Base-by-base conservation (phyloP, 169 alveolate species). In the Perkinsus marinus region DNA sequence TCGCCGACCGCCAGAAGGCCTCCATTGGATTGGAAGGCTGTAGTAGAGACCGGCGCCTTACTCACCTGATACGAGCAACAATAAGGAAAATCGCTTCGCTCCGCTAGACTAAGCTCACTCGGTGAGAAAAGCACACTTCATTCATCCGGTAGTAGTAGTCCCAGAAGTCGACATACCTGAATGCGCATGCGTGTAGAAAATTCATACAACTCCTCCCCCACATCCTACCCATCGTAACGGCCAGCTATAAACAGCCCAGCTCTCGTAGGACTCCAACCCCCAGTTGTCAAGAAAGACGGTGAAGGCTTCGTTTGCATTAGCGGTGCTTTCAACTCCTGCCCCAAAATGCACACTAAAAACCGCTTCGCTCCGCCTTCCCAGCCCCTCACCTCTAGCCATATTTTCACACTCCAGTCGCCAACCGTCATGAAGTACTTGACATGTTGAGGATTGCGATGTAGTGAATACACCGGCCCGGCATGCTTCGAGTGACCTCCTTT, bases 331-430 rank as follows among this genome's bases (percentile, higher is more conserved):
- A 96, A 96, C 92, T 97, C 99, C 92, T 98, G 99, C 92, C 3
- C 79, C 7, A 57, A 57, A 57, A 57, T 7, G 22, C 7, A 57
- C 95, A 93, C 95, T 95, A 95, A 89, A 94, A 89, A 92, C 41
- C 90, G 37, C 30, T 22, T 34, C 79, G 47, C 43, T 38, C 91
- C 57, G 36, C 57, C 5, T 7, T 26, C 46, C 46, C 46, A 6
- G 46, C 41, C 41, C n/a, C n/a, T n/a, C 38, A 90, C 46, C n/a
- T n/a, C 41, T n/a, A 90, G 34, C 97, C 98, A 95, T 39, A 97
- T 96, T 95, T 96, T 97, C 36, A 98, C 98, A 68, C 98, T 94
- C 99, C 99, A 98, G 93, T 98, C 99, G 39, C 99, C 99, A 37
- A 98, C 98, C 19, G 98, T 95, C 92, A 98, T 93, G 95, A 98